Conservation (phyloP, 1,284 basidiomycete species). For the Moniliella sp. region DNA sequence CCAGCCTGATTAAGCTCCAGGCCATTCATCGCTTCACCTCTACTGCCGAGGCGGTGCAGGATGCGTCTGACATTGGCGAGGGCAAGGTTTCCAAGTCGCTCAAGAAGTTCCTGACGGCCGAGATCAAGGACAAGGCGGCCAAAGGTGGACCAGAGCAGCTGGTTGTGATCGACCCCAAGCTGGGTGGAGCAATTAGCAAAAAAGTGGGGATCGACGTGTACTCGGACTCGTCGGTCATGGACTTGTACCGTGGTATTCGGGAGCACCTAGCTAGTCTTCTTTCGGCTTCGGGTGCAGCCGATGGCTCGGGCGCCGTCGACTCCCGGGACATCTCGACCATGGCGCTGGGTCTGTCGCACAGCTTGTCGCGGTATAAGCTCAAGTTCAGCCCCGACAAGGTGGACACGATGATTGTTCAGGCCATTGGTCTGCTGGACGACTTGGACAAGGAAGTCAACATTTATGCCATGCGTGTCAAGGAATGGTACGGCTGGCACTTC, state of each 20-base stretch:
- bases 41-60: constrained; percentile 95
- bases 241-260: constrained; percentile 88
- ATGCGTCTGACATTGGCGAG: constrained; percentile 72
- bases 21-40: constrained; percentile 88
- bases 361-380: constrained; percentile 88
- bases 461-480: constrained; percentile 89
- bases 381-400: constrained; percentile 92
- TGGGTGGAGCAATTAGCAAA: constrained; percentile 75
- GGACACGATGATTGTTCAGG: constrained; percentile 99
- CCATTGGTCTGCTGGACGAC: constrained; percentile 89
- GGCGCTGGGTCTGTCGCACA: constrained; percentile 92
- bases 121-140: constrained; percentile 49
- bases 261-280: constrained; percentile 65
- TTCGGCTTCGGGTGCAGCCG: constrained; percentile 13
- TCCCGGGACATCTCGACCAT: constrained; percentile 87
- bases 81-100: constrained; percentile 78
- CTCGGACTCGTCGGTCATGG: constrained; percentile 46
- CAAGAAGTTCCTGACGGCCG: constrained; percentile 75
- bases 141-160: constrained; percentile 59
- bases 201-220: constrained; percentile 76
- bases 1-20: constrained; percentile 60
- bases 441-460: constrained; percentile 99
- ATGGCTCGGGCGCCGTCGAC: constrained; percentile 26
- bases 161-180: constrained; percentile 68
- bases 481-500: constrained; percentile 99